Evolutionary conservation across 495 filamentous ascomycete genomes (phyloP).

Genomic region (Apiosordaria backusii): DNA sequence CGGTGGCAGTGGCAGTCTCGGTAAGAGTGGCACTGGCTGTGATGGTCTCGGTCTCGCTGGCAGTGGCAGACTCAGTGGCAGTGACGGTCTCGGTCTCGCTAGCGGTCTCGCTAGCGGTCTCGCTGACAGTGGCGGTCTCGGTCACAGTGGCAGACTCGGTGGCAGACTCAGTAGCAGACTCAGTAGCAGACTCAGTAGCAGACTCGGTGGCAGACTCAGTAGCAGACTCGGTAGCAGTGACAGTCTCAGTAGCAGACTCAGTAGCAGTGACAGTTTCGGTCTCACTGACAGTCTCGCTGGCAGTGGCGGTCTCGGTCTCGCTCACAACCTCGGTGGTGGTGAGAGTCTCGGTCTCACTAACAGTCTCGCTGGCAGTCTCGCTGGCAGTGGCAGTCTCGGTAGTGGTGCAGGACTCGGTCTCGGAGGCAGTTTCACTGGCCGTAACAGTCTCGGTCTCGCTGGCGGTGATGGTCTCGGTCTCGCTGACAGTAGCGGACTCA

Average conservation of each 20-base stretch:
- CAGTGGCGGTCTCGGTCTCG: neutral
- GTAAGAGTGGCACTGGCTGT: neutral
- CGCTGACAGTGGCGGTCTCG: neutral
- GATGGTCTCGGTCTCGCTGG: conserved; percentile 26
- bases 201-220: conserved; percentile 7
- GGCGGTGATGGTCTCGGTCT: conserved; percentile 1
- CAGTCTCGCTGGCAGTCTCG: conserved; percentile 4
- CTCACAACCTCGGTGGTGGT: conserved; percentile 33
- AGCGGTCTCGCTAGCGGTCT: neutral
- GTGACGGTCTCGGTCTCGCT: conserved; percentile 32
- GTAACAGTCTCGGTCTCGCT: conserved; percentile 1
- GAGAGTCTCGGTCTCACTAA: conserved; percentile 40
- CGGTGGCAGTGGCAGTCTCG: neutral
- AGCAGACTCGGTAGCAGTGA: neutral
- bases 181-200: conserved; percentile 9
- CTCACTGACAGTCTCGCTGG: neutral
- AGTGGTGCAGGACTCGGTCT: neutral
- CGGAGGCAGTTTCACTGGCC: neutral
- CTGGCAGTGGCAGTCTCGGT: neutral
- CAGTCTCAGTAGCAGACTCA: neutral
- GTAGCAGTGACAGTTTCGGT: neutral
- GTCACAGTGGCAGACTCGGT: conserved; percentile 12
- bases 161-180: neutral
- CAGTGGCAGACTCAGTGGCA: conserved; percentile 40
- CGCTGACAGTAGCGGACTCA: conserved; percentile 8